Base-by-base conservation (phyloP, 768 basidiomycete species). In the Pleurotus pulmonarius region DNA sequence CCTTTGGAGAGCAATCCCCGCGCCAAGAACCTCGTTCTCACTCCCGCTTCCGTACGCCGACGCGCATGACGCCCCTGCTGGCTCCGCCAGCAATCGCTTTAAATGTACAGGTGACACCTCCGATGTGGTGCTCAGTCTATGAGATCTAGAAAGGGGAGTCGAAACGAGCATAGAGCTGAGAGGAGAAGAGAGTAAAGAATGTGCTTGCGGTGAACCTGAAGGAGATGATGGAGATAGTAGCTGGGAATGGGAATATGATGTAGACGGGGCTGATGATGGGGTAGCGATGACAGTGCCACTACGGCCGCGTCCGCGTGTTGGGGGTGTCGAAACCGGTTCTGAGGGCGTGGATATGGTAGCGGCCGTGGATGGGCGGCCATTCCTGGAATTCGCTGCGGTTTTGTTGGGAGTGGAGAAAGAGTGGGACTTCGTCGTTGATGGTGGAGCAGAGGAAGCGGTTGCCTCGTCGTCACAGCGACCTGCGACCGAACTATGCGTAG, bases 21-120 rank as follows among this genome's bases (percentile, higher is more conserved):
- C 8, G 37, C 49, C 38, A 20, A 52, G 13, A 34, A 24, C 38
- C 9, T 52, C 51, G 15, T 39, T 52, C 37, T 52, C 51, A 52
- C 51, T 52, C 46, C 52, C 24, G 37, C 51, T 46, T 38, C 52
- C 45, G 18, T 26, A 34, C 11, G 49, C 41, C 15, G 46, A 39
- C 44, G 24, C 18, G 15, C 44, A 24, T n/a, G 40, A 54, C 22
- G 51, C 37, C 11, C 47, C 44, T 11, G 66, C 60, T 4, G 74
- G 71, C 51, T 69, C 75, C 1, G 67, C 64, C 9, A 77, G 63
- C 1, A 77, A 64, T 8, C 65, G 69, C 64, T 73, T 75, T 45
- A 76, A 69, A 29, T 60, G 56, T 18, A 60, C 56, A 5, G 59
- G 56, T 8, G 57, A 51, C 18, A 45, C 49, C 40, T 49, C 49